Evolutionary conservation across 192 early-diverging fungal genomes (phyloP).

Genomic region (Glomus cerebriforme): DNA sequence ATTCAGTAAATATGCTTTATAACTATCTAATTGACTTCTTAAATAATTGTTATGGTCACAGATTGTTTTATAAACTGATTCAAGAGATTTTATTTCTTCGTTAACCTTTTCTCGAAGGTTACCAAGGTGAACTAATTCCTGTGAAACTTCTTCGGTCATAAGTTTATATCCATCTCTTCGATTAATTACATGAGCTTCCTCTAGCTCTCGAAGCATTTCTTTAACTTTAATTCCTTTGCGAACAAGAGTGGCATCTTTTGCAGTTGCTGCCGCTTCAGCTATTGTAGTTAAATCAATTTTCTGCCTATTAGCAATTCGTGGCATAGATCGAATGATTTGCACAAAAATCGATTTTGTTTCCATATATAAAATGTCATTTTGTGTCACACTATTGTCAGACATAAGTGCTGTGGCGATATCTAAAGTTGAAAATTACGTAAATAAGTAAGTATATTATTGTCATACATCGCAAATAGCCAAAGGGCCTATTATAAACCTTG

Average conservation of each 20-base stretch:
- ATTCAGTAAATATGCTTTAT: conserved; percentile 94
- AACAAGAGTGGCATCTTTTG: conserved; percentile 84
- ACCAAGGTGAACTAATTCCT: conserved; percentile 89
- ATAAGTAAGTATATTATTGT: too few relatives aligned
- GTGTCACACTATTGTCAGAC: conserved; percentile 86
- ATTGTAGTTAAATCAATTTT: conserved; percentile 68
- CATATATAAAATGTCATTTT: conserved; percentile 93
- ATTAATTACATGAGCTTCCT: conserved; percentile 75
- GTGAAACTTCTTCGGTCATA: conserved; percentile 85
- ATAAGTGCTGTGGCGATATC: conserved; percentile 64
- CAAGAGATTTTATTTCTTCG: conserved; percentile 75
- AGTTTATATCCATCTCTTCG: conserved; percentile 73
- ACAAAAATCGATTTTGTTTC: conserved; percentile 94
- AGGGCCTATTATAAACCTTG: conserved; percentile 45
- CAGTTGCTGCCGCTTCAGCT: conserved; percentile 84
- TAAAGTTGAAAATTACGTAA: neutral
- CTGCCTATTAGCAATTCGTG: conserved; percentile 56
- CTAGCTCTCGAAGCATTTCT: conserved; percentile 89
- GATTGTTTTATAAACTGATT: conserved; percentile 89
- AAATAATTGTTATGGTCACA: conserved; percentile 94
- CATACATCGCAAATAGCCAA: neutral
- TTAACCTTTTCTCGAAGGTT: conserved; percentile 87
- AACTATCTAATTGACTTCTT: conserved; percentile 84
- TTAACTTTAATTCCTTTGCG: conserved; percentile 94
- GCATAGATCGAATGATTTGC: conserved; percentile 89